Evolutionary conservation across 2,329 filamentous ascomycete genomes (phyloP).

Genomic region (Ambrosiella beaveri): DNA sequence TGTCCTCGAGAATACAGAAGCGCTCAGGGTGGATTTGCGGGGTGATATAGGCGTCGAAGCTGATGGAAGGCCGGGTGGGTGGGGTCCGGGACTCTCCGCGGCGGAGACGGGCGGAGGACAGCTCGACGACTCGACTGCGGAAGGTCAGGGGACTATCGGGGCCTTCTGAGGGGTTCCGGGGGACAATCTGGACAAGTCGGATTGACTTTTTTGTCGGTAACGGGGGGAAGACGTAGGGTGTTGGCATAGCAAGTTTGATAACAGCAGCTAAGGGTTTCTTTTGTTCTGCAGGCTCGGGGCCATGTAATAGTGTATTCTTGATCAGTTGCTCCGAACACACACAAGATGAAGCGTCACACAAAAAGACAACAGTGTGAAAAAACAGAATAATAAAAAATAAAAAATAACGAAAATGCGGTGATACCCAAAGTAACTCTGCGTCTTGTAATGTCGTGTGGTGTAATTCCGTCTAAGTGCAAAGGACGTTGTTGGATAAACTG

Average conservation of each 20-base stretch:
- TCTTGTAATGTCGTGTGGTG: neutral
- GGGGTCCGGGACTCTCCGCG: constrained; percentile 10
- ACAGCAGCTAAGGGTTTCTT: neutral
- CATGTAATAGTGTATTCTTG: neutral
- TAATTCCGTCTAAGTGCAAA: neutral
- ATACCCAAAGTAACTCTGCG: neutral
- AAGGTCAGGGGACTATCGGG: constrained; percentile 8
- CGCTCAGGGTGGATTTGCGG: constrained; percentile 8
- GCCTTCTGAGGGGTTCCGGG: constrained; percentile 4
- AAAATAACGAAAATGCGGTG: neutral
- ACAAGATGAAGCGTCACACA: neutral
- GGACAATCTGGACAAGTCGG: constrained; percentile 12
- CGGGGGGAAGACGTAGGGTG: constrained; percentile 2
- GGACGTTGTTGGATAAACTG: neutral
- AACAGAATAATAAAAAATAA: neutral
- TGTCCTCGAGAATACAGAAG: constrained; percentile 11
- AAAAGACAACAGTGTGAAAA: neutral
- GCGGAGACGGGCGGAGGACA: constrained; percentile 10
- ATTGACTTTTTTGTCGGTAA: constrained; percentile 11
- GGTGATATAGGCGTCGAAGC: constrained; percentile 10
- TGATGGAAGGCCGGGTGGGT: constrained; percentile 6
- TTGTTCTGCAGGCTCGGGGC: neutral
- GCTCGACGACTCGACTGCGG: constrained; percentile 10
- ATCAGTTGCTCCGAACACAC: neutral
- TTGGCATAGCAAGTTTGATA: neutral